Evolutionary conservation across 306 rosid species (phyloP), one percentile per base, ranked within the genome.

Genomic region (Cucurbita pepo): DNA sequence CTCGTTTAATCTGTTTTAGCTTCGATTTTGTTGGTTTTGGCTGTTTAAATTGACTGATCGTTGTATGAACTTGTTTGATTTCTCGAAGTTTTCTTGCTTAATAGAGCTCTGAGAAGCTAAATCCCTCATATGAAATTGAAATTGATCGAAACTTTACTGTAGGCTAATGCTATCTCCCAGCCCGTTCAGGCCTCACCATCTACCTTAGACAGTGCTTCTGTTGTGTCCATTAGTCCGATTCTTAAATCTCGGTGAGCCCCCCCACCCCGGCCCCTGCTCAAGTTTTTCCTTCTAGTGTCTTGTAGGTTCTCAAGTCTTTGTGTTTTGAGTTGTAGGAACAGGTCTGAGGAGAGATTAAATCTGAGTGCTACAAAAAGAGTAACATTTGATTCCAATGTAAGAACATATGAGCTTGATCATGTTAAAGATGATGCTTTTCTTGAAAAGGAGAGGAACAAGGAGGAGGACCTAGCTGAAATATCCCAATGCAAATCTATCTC

Each of bases 351-450:
- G 59, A 85, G 81, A 79, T 19, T 72, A 14, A 94, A 79, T 79
- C 64, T 70, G 2, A 85, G 77, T 75, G 10, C 83, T 41, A 85
- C 76, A 79, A 94, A 86, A 88, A 89, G 90, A 83, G 99, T 94
- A 36, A 91, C 96, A 16, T 94, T 94, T 76, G 95, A 94, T 82
- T 85, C 92, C 22, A 89, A 81, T 77, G 88, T 94, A 34, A 87
- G 83, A 73, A 84, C 95, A 71, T 89, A 86, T 36, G 97, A 94
- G 75, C 84, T 81, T 73, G 88, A 79, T 76, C 65, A 74, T 16
- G 63, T 25, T 25, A 79, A 87, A 61, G 57, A 7, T 36, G 85
- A 80, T 65, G 51, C 48, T 47, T 82, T 61, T 38, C 57, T 34
- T 3, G 83, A 79, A 74, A 85, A 73, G 51, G 57, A 37, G 21